Percentiles rank a stretch among this genome's conserved stretches.
Evolutionary conservation across 768 basidiomycete genomes (phyloP).

Genomic region (Tulasnella sp.): DNA sequence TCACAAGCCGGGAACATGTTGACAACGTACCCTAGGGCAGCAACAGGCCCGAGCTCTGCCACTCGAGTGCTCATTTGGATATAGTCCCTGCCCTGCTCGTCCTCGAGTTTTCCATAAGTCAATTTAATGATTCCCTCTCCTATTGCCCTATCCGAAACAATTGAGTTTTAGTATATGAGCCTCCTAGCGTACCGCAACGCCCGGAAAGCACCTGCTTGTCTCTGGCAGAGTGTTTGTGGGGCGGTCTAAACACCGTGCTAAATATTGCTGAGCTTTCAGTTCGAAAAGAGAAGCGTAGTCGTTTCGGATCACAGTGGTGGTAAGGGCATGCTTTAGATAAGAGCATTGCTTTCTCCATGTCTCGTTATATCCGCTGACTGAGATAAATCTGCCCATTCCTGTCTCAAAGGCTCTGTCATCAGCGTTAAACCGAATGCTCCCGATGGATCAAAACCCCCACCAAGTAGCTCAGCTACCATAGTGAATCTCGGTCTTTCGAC

Average conservation of each 20-base stretch:
- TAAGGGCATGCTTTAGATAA: background rate
- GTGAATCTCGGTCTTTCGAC: background rate
- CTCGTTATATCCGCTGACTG: background rate
- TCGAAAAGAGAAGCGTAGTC: background rate
- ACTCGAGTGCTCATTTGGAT: background rate
- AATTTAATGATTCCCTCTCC: background rate
- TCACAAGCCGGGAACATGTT: background rate
- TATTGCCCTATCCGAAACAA: background rate
- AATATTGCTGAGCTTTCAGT: background rate
- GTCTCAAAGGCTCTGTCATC: too few species aligned
- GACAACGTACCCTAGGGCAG: background rate
- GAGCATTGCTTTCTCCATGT: background rate
- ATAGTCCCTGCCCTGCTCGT: background rate
- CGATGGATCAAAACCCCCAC: background rate
- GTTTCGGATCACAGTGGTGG: background rate
- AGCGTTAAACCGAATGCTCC: background rate
- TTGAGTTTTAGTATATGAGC: background rate
- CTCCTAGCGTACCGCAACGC: too few species aligned
- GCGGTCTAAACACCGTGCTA: background rate
- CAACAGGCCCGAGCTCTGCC: background rate
- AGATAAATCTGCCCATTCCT: background rate
- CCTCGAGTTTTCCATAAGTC: background rate
- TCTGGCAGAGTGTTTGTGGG: background rate
- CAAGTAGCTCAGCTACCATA: background rate
- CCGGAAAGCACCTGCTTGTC: too few species aligned